Evolutionary conservation across 1,284 basidiomycete species (phyloP), one percentile per base, ranked within the genome.

Genomic region (Moesziomyces parantarcticus): DNA sequence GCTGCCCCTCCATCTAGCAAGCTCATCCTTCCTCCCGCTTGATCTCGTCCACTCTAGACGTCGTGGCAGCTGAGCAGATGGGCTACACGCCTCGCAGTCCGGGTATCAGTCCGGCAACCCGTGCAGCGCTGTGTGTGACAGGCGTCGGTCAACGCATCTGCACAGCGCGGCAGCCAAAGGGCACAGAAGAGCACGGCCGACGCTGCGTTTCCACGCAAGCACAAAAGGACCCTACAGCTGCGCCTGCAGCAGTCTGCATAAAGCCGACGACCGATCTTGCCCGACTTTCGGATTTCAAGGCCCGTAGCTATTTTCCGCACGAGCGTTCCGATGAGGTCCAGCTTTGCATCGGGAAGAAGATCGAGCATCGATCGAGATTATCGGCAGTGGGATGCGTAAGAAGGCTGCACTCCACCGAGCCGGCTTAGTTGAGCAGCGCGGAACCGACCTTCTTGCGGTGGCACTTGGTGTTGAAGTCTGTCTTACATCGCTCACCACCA

Each of bases 211-310:
- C 10, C 22, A 56, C 62, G 58, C 58, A 58, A 23, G 8, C 11
- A 14, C 20, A 22, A 20, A 43, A 26, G 51, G 51, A 62, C 65
- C 65, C 65, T 58, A 62, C 58, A 58, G 59, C 48, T 18, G 23
- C 14, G 23, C 10, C 34, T 61, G 58, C 64, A 67, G 45, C 32
- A 14, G 21, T 9, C 52, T 68, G 57, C 66, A 69, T 69, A 69
- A 69, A 69, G 16, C 66, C 66, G 66, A 59, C 16, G 39, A 7
- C 8, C 2, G 21, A 11, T 13, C 4, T 23, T 14, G 32, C 13
- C 46, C 43, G 5, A 22, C 3, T 32, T 53, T 63, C 66, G 66
- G 64, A 8, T 67, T 67, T 67, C 26, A 29, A 39, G 64, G 64
- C 23, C 39, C 14, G 3, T 5, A 13, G 2, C 34, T 11, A 11